These are phyloP conservation scores for Erythrobasidium yunnanense DNA, from an alignment of 768 basidiomycete species.

Conservation along the genomic window DNA sequence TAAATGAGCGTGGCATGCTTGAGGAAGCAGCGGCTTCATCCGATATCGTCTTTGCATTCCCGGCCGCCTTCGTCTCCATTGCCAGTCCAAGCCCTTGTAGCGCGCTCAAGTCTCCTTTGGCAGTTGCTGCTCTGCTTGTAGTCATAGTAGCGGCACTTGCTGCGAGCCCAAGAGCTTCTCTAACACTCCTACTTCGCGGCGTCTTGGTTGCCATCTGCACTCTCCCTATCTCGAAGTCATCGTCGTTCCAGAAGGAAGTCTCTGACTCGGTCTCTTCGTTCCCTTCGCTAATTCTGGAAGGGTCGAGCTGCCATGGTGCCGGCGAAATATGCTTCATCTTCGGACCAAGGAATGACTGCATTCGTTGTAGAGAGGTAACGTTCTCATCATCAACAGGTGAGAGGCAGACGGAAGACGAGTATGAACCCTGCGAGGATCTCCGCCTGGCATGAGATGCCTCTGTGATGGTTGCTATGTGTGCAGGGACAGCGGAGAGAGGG, in stretches of 20 bases:
- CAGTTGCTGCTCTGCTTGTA: too few relatives aligned
- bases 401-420: neutral
- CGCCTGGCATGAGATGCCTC: neutral
- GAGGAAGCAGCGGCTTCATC: neutral
- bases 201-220: slow-evolving; percentile 20
- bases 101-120: neutral
- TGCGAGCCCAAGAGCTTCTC: neutral
- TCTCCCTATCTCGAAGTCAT: slow-evolving; percentile 5
- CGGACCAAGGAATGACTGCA: slow-evolving; percentile 30
- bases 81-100: slow-evolving; percentile 14
- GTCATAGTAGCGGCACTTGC: neutral
- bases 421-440: slow-evolving; percentile 7
- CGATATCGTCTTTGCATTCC: neutral
- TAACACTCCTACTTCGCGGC: neutral
- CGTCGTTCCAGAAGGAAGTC: slow-evolving; percentile 11
- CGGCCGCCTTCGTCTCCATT: neutral
- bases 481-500: slow-evolving; percentile 8
- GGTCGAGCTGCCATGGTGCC: slow-evolving; percentile 19
- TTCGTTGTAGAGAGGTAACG: slow-evolving; percentile 20
- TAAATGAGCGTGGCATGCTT: neutral
- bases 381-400: neutral
- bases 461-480: neutral
- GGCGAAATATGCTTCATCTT: slow-evolving; percentile 30
- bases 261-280: neutral
- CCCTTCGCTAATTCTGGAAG: too few relatives aligned